A percentile compares a stretch with the other conserved stretches of the same genome.
phyloP scores from a whole-genome alignment of 345 rosid genomes.

The Pseudoturritis turrita region DNA sequence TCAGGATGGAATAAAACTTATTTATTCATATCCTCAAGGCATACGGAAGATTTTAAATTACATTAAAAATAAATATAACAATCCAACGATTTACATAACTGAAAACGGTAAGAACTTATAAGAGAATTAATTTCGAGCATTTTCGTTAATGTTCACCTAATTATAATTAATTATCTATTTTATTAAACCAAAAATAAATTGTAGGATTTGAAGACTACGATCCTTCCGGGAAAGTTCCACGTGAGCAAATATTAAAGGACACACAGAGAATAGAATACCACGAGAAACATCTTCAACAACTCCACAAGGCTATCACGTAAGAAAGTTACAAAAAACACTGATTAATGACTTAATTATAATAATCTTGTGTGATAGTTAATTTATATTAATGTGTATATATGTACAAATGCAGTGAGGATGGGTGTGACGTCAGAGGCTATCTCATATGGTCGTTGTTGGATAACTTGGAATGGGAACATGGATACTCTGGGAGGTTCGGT shows the following conservation, averaged over 20 bases:
- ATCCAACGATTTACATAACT: conserved; percentile 41
- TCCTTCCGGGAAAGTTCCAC: neutral
- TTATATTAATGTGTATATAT: neutral
- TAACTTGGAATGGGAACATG: conserved; percentile 52
- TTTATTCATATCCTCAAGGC: conserved; percentile 36
- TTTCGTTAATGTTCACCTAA: neutral
- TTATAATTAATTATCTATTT: neutral
- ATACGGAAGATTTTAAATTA: conserved; percentile 29
- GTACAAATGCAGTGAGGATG: conserved; percentile 27
- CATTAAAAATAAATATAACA: conserved; percentile 30
- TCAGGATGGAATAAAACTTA: conserved; percentile 10
- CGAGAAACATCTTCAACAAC: conserved; percentile 26
- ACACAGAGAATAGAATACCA: conserved; percentile 23
- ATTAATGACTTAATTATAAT: neutral
- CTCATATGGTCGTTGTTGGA: conserved; percentile 50
- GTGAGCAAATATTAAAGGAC: conserved; percentile 19
- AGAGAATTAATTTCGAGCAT: neutral
- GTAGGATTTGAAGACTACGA: conserved; percentile 24
- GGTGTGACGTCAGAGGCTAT: conserved; percentile 54
- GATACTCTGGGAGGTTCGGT: conserved; percentile 43
- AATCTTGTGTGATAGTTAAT: neutral
- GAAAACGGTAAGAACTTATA: conserved; percentile 40
- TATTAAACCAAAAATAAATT: neutral
- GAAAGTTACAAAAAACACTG: neutral
- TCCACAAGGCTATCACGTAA: conserved; percentile 31